These are phyloP conservation scores for Hymenoscyphus scutula DNA, from an alignment of 2,329 filamentous ascomycete genomes.

Conservation along the genomic window DNA sequence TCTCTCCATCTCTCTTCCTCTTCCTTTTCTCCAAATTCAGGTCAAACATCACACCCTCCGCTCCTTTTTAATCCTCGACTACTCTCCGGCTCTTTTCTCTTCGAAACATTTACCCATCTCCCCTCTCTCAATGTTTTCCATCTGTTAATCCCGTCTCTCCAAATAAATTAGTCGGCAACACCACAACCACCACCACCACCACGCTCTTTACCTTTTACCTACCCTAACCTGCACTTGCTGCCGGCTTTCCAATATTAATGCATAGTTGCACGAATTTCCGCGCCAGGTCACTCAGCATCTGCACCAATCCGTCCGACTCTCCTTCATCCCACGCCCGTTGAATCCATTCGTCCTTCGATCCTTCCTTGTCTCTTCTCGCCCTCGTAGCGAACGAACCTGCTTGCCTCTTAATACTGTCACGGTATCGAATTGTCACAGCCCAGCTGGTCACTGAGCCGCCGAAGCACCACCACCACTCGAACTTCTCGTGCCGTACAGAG, in stretches of 20 bases:
- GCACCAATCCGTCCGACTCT: slow-evolving; percentile 23
- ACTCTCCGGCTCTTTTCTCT: not conserved
- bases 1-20: not conserved
- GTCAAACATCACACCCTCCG: not conserved
- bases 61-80: not conserved
- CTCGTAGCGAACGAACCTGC: slow-evolving; percentile 5
- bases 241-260: slow-evolving; percentile 18
- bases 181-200: slow-evolving; percentile 1
- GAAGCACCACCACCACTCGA: not conserved
- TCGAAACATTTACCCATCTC: not conserved
- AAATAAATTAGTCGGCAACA: not conserved
- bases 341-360: slow-evolving; percentile 14
- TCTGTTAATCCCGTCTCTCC: not conserved
- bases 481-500: not conserved
- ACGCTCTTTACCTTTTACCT: slow-evolving; percentile 14
- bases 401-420: slow-evolving; percentile 13
- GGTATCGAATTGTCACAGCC: slow-evolving; percentile 8
- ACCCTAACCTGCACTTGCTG: not conserved
- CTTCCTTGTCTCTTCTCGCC: slow-evolving; percentile 10
- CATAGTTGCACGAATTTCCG: slow-evolving; percentile 22
- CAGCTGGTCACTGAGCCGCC: slow-evolving; percentile 8
- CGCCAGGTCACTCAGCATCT: slow-evolving; percentile 19
- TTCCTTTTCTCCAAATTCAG: not conserved
- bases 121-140: not conserved
- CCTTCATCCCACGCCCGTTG: slow-evolving; percentile 16